Percentiles rank a stretch among this genome's conserved stretches.
These are phyloP conservation scores for Suillus variegatus DNA, from an alignment of 768 basidiomycete species.

Conservation along the genomic window DNA sequence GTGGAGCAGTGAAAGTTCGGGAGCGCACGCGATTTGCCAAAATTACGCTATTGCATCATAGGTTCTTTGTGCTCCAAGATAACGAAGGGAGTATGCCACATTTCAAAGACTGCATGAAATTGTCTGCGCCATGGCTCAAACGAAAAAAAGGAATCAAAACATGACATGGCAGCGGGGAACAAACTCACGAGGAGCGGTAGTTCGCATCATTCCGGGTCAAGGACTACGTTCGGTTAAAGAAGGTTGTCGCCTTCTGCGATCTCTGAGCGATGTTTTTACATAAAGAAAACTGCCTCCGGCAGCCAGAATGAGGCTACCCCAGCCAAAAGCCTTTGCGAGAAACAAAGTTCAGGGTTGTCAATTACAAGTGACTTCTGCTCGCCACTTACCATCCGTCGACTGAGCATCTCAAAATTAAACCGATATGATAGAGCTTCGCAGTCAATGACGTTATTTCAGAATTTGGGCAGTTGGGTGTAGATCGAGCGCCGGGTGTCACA, in stretches of 20 bases:
- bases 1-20: background rate
- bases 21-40: background rate
- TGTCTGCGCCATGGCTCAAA: background rate
- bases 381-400: constrained; percentile 5
- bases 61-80: background rate
- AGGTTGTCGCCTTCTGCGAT: constrained; percentile 24
- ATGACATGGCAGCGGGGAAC: background rate
- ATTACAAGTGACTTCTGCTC: background rate
- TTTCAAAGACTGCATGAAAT: background rate
- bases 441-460: background rate
- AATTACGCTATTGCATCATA: constrained; percentile 3
- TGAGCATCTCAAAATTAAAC: constrained; percentile 3
- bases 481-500: background rate
- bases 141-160: constrained; percentile 9
- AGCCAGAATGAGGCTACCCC: constrained; percentile 29
- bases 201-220: constrained; percentile 16
- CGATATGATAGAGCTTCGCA: background rate
- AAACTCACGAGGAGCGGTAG: constrained; percentile 11
- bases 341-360: background rate
- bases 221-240: background rate
- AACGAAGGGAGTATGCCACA: background rate
- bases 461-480: background rate
- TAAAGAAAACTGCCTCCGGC: constrained; percentile 32
- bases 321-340: constrained; percentile 19
- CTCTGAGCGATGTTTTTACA: constrained; percentile 29